These are phyloP conservation scores for Rhodotorula kratochvilovae DNA, from an alignment of 768 basidiomycete species.

Conservation along the genomic window DNA sequence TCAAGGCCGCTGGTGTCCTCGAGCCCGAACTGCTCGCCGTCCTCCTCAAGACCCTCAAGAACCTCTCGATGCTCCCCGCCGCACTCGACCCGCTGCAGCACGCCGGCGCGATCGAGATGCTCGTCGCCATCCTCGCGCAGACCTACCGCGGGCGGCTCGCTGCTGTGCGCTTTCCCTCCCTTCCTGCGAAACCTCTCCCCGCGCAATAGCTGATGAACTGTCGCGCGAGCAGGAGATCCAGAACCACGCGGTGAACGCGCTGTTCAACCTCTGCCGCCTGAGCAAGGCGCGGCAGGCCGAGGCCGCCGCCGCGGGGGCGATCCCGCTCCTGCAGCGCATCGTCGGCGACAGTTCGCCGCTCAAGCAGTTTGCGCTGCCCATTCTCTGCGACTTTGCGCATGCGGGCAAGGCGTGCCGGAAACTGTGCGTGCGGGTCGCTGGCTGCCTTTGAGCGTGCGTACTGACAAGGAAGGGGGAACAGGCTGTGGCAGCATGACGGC, in stretches of 20 bases:
- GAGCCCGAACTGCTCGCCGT: conserved; percentile 82
- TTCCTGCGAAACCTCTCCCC: not conserved
- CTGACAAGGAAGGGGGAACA: not conserved
- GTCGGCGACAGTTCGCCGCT: conserved; percentile 84
- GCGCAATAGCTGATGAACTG: too few relatives aligned
- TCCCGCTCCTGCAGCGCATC: conserved; percentile 83
- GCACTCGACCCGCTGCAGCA: conserved; percentile 91
- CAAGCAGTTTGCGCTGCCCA: conserved; percentile 94
- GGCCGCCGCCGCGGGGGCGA: conserved; percentile 89
- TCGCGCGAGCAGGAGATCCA: conserved; percentile 77
- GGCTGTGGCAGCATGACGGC: conserved; percentile 83
- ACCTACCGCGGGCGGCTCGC: conserved; percentile 71
- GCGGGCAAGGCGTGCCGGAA: conserved; percentile 89
- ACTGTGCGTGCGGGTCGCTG: conserved; percentile 48
- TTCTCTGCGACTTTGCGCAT: conserved; percentile 90
- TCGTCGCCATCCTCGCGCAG: conserved; percentile 78
- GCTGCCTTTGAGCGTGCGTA: too few relatives aligned
- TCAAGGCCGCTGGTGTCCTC: conserved; percentile 79
- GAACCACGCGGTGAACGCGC: conserved; percentile 94
- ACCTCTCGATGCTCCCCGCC: conserved; percentile 86
- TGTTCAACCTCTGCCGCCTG: conserved; percentile 90
- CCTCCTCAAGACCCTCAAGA: conserved; percentile 91
- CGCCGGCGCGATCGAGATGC: conserved; percentile 85
- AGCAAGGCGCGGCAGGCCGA: conserved; percentile 95
- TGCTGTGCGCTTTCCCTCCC: conserved; percentile 55